phyloP scores from a whole-genome alignment of 495 filamentous ascomycete genomes.

The Lasiosphaeria ovina region DNA sequence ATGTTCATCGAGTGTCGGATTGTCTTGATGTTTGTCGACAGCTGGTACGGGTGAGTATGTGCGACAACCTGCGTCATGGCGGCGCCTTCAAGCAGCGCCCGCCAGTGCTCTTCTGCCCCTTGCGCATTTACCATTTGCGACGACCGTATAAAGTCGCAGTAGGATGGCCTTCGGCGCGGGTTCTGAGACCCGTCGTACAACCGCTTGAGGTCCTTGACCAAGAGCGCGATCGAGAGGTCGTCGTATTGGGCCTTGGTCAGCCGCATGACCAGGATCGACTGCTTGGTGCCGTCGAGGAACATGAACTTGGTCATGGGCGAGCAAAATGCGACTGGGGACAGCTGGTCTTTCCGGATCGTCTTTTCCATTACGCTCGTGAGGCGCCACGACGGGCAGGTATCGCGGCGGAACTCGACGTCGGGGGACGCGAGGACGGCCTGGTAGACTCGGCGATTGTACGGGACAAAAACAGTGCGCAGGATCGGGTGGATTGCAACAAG shows the following conservation, averaged over 20 bases:
- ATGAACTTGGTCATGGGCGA: conserved; percentile 46
- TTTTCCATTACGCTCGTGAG: conserved; percentile 36
- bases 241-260: conserved; percentile 50
- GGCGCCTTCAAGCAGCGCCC: conserved; percentile 39
- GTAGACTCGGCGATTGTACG: conserved; percentile 42
- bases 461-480: conserved; percentile 44
- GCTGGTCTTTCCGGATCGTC: conserved; percentile 42
- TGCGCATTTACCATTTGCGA: conserved; percentile 33
- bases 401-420: conserved; percentile 39
- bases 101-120: conserved; percentile 43
- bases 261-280: conserved; percentile 43
- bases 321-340: conserved; percentile 36
- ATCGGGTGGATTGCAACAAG: conserved; percentile 43
- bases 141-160: conserved; percentile 43
- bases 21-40: conserved; percentile 35
- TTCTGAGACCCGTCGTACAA: conserved; percentile 39
- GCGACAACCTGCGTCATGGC: conserved; percentile 43
- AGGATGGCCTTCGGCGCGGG: conserved; percentile 35
- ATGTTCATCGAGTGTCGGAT: conserved; percentile 37
- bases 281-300: conserved; percentile 46
- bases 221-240: conserved; percentile 38
- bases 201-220: conserved; percentile 43
- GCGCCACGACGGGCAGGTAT: conserved; percentile 43
- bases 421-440: conserved; percentile 43
- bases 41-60: conserved; percentile 36